Base-by-base conservation (phyloP, 352 stramenopile genomes). In the Stramenopiles sp. region DNA sequence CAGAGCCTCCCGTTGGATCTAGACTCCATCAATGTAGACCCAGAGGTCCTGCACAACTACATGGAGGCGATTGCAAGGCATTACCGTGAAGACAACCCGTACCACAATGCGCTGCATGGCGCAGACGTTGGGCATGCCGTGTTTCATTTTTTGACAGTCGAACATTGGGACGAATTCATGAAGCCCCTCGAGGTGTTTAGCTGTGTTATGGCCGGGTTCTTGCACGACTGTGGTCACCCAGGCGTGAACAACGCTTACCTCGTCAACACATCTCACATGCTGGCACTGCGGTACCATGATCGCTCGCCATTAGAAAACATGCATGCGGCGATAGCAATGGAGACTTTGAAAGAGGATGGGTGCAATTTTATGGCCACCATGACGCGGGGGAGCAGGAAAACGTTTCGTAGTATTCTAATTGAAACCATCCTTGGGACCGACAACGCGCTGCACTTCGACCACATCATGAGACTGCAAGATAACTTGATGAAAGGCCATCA, bases 211-310 rank as follows among this genome's bases (percentile, higher is more conserved):
- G 87, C 90, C n/a, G 89, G 86, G 1, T 81, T 92, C 0, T 82
- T 92, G 32, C 92, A 97, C 77, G 92, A 97, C 77, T 83, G 96
- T 4, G 93, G 89, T 63, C 92, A 97, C 78, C 86, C 88, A 0
- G 92, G 92, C 3, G 85, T 91, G 12, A 96, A 87, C 77, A 96
- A 97, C 80, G 80, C 81, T 35, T 97, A 92, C 79, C 82, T 95
- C 6, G 80, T 93, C 6, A 85, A 84, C 36, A 92, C 87, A 18
- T 85, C 77, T 68, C 87, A 86, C 4, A 84, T 90, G 6, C 78
- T 95, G 31, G 90, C 90, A 37, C 85, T 97, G 76, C 86, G 87
- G 63, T 96, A 97, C 82, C 95, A 92, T 77, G 91, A 95, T 74
- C 84, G 91, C 75, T 90, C 86, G 34, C 87, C 94, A n/a, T 82